A percentile compares a stretch with the other conserved stretches of the same genome.
Conservation (phyloP, 495 filamentous ascomycete genomes). For the Talaromyces liani region DNA sequence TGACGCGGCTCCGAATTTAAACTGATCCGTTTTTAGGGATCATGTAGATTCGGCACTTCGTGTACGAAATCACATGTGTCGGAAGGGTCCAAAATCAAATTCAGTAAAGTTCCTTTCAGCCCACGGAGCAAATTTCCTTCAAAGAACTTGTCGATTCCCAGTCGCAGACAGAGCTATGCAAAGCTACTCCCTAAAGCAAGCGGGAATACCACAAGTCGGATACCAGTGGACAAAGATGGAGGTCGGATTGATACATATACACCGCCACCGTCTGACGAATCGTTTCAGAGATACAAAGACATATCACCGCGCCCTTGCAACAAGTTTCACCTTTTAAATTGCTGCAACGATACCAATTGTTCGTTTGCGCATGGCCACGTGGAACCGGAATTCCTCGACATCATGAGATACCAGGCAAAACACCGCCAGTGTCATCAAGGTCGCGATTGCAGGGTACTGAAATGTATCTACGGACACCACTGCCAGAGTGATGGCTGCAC, state of each 20-base stretch:
- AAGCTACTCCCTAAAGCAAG: slow-evolving; percentile 18
- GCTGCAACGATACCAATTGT: slow-evolving; percentile 30
- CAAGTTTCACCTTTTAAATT: slow-evolving; percentile 32
- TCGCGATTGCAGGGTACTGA: slow-evolving; percentile 27
- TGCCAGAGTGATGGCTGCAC: slow-evolving; percentile 37
- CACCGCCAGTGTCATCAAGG: slow-evolving; percentile 29
- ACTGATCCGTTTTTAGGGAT: not conserved
- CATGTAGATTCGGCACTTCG: not conserved
- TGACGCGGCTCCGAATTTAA: not conserved
- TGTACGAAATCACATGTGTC: not conserved
- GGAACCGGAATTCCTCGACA: slow-evolving; percentile 21
- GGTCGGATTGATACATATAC: slow-evolving; percentile 35
- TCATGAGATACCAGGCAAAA: slow-evolving; percentile 31
- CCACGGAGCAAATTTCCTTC: slow-evolving; percentile 8
- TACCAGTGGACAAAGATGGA: slow-evolving; percentile 38
- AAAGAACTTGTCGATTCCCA: slow-evolving; percentile 11
- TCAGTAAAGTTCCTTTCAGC: not conserved
- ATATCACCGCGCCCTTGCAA: slow-evolving; percentile 35
- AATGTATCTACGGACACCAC: slow-evolving; percentile 38
- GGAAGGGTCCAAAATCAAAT: not conserved
- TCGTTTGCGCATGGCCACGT: slow-evolving; percentile 31
- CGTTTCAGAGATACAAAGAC: slow-evolving; percentile 25
- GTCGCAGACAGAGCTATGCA: slow-evolving; percentile 14
- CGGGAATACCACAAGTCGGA: slow-evolving; percentile 20
- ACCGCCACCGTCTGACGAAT: slow-evolving; percentile 18